Base-by-base conservation (phyloP, 192 early-diverging fungal species). In the Lunasporangiospora selenospora region DNA sequence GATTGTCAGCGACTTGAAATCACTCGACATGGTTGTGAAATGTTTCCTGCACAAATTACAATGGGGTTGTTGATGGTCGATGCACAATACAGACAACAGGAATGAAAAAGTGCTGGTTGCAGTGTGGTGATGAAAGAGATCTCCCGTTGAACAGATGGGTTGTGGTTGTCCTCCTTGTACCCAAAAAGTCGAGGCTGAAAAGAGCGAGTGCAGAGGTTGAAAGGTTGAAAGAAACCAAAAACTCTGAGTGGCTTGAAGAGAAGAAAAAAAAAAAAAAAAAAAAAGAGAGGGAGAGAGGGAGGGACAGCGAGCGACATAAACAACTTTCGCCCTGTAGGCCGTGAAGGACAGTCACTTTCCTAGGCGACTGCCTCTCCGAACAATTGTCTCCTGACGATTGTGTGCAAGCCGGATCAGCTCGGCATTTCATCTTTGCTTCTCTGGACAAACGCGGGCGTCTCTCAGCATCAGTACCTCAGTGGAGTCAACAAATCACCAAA, bases 1-100 rank as follows among this genome's bases (percentile, higher is more conserved):
- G 39, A 80, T 62, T 34, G 82, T 76, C 47, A 83, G 54, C 50
- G 85, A 80, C 69, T 85, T 82, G 62, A 79, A 90, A 52, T 90
- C 82, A 26, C 38, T 58, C 37, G 76, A 77, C 76, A 77, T 77
- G 5, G 26, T 27, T 49, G 27, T 29, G 26, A 30, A n/a, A 34
- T 45, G 23, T 8, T 44, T n/a, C n/a, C n/a, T n/a, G n/a, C n/a
- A n/a, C n/a, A 37, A 6, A 27, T 41, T 1, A 19, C 54, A 57
- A 43, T 27, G 21, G 40, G 55, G 4, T 19, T 53, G 33, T 33
- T 49, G 9, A 27, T 29, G n/a, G n/a, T n/a, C n/a, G n/a, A n/a
- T 18, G n/a, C 23, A 51, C 23, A 52, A 33, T 33, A 52, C 31
- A 52, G 30, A 34, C 49, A 52, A 52, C 18, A 6, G 49, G 18